Evolutionary conservation across 257 asterid genomes (phyloP).

Genomic region (Handroanthus guayacan): DNA sequence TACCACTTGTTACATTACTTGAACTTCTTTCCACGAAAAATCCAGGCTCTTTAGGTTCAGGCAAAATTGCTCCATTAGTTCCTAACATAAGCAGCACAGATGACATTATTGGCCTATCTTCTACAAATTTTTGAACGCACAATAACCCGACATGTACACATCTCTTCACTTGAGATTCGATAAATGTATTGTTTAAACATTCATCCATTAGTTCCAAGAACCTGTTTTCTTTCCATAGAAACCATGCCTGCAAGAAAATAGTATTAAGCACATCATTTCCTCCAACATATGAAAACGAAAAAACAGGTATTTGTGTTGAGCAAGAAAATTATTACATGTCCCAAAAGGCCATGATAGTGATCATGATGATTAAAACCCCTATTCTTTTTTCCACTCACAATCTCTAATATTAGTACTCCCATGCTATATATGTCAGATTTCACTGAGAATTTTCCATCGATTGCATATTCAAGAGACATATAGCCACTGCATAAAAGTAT

Average conservation of each 20-base stretch:
- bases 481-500: slow-evolving; percentile 50
- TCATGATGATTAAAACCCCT: slow-evolving; percentile 36
- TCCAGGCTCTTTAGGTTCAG: slow-evolving; percentile 56
- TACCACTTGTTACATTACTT: not conserved
- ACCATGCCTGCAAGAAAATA: slow-evolving; percentile 47
- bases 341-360: slow-evolving; percentile 46
- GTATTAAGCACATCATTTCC: not conserved
- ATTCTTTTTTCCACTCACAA: slow-evolving; percentile 56
- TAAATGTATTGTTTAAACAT: slow-evolving; percentile 26
- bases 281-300: no score
- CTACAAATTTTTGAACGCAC: slow-evolving; percentile 46
- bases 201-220: slow-evolving; percentile 43
- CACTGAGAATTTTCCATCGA: slow-evolving; percentile 55
- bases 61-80: slow-evolving; percentile 33
- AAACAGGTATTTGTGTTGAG: not conserved
- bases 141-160: slow-evolving; percentile 53
- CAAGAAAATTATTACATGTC: slow-evolving; percentile 48
- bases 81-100: slow-evolving; percentile 51
- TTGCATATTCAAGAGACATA: slow-evolving; percentile 60
- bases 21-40: slow-evolving; percentile 41
- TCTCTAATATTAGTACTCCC: slow-evolving; percentile 59
- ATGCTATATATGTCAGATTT: slow-evolving; percentile 57
- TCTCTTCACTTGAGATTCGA: slow-evolving; percentile 48
- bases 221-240: slow-evolving; percentile 46
- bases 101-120: slow-evolving; percentile 48